A percentile compares a stretch with the other conserved stretches of the same genome.
Evolutionary conservation across 495 filamentous ascomycete genomes (phyloP).

Genomic region (Neurospora sp.): DNA sequence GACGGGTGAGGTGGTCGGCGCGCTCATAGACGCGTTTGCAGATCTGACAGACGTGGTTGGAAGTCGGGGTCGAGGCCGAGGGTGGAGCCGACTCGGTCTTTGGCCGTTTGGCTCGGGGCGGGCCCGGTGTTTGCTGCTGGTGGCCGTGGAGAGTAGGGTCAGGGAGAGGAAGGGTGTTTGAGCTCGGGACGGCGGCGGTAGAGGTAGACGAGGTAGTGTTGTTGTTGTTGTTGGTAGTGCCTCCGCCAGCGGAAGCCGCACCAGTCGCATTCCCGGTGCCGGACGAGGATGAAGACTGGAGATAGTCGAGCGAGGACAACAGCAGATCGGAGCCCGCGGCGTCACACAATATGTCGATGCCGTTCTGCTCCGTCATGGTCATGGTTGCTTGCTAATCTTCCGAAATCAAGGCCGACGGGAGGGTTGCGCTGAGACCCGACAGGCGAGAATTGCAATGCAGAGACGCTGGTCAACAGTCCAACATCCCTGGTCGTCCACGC

Average conservation of each 20-base stretch:
- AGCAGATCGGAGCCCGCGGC: constrained; percentile 12
- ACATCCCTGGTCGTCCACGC: neutral
- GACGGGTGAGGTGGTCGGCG: constrained; percentile 16
- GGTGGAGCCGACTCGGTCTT: constrained; percentile 1
- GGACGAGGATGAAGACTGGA: neutral
- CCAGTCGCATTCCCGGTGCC: neutral
- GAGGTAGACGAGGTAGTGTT: neutral
- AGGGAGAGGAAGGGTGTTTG: neutral
- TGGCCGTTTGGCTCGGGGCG: constrained; percentile 4
- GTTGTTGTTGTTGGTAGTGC: neutral
- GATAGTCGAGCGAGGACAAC: neutral
- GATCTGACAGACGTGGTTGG: constrained; percentile 13
- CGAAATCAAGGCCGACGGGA: neutral
- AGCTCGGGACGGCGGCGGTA: neutral
- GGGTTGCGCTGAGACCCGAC: neutral
- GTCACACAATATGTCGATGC: constrained; percentile 17
- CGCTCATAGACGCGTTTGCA: constrained; percentile 15
- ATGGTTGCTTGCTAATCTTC: neutral
- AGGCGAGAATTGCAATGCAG: neutral
- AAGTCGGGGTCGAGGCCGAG: neutral
- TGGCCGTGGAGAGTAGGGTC: neutral
- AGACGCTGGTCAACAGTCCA: neutral
- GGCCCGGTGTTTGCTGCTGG: neutral
- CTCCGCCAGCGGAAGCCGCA: neutral
- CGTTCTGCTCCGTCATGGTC: constrained; percentile 9